Conservation (phyloP, 2,329 filamentous ascomycete species). For the Stachybotrys elegans region DNA sequence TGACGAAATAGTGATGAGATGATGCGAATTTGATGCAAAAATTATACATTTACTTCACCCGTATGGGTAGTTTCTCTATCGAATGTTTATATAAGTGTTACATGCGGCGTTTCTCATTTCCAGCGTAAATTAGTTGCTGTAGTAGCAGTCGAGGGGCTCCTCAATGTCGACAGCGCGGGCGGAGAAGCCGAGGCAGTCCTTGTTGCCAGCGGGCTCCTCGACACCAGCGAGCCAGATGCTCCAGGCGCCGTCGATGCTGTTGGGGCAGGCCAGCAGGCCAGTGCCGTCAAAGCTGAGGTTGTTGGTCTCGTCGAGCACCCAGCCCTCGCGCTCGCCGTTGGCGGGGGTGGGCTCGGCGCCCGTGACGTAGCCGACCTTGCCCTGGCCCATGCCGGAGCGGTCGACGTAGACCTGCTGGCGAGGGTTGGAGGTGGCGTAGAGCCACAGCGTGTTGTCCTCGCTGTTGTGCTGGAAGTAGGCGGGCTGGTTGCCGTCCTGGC, state of each 20-base stretch:
- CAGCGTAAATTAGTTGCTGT: no score
- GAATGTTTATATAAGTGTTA: no score
- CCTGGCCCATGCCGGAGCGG: constrained; percentile 55
- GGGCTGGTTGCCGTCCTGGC: constrained; percentile 23
- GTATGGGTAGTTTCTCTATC: no score
- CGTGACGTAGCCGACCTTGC: constrained; percentile 47
- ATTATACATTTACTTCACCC: no score
- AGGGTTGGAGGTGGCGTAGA: constrained; percentile 15
- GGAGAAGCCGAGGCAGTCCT: constrained; percentile 30
- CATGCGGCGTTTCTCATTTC: no score
- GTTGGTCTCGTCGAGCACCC: constrained; percentile 32
- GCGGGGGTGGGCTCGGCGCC: constrained; percentile 31
- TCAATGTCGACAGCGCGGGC: constrained; percentile 21
- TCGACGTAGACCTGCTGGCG: constrained; percentile 48
- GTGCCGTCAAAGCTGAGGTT: constrained; percentile 40
- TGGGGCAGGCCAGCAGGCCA: constrained; percentile 49
- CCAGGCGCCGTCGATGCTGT: constrained; percentile 36
- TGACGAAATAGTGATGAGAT: no score
- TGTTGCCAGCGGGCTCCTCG: constrained; percentile 28
- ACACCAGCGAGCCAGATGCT: constrained; percentile 28
- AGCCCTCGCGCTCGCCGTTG: constrained; percentile 42
- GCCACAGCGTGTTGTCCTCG: constrained; percentile 43
- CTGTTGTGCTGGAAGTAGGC: constrained; percentile 48
- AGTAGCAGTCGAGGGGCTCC: constrained; percentile 31
- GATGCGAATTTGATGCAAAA: no score